Evolutionary conservation across 2,329 filamentous ascomycete species (phyloP).

Genomic region (Exophiala sp.): DNA sequence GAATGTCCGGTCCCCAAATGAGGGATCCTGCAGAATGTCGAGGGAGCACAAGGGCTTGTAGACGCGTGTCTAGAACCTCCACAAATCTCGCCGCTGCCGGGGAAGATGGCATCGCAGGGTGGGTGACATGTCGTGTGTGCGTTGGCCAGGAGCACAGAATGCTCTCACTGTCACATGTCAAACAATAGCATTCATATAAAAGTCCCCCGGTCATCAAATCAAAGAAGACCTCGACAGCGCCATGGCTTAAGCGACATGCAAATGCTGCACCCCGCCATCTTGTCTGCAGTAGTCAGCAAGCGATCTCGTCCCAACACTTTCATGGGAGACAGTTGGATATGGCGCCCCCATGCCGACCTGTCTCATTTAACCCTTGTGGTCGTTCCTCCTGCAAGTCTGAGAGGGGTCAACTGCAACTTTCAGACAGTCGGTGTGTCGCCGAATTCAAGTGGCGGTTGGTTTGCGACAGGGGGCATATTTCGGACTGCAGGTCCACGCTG

Average conservation of each 20-base stretch:
- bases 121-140: too few relatives aligned
- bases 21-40: too few relatives aligned
- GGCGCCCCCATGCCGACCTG: background rate
- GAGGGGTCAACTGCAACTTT: background rate
- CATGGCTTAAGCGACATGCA: background rate
- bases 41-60: too few relatives aligned
- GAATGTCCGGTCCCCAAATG: too few relatives aligned
- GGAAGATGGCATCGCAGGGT: too few relatives aligned
- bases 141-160: background rate
- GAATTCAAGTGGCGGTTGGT: too few relatives aligned
- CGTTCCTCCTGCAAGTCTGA: background rate
- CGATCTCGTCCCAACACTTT: conserved; percentile 1
- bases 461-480: background rate
- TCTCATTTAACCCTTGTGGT: too few relatives aligned
- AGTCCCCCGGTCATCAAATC: background rate
- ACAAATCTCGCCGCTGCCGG: too few relatives aligned
- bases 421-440: too few relatives aligned
- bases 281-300: background rate
- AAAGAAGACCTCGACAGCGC: background rate
- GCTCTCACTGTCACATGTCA: conserved; percentile 5
- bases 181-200: background rate
- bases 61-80: too few relatives aligned
- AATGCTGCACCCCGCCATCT: conserved; percentile 5
- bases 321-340: background rate
- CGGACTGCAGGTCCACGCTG: background rate